A percentile compares a stretch with the other conserved stretches of the same genome.
These are phyloP conservation scores for Mesotaenium endlicherianum DNA, from an alignment of 139 green algal species.

Conservation along the genomic window DNA sequence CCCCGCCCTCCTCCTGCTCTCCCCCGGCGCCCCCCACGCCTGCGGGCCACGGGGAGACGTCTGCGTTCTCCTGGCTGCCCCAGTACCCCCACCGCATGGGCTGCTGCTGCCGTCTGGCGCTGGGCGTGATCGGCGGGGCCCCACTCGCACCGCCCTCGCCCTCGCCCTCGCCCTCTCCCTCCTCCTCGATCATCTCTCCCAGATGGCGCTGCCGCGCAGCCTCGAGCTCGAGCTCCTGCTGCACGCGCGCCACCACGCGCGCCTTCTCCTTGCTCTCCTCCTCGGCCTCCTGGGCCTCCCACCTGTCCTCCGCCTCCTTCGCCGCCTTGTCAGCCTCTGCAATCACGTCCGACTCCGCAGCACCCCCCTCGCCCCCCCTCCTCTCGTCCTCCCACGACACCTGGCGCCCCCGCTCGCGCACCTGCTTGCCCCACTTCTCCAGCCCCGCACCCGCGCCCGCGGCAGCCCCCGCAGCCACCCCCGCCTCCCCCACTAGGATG, in stretches of 20 bases:
- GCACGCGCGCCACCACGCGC: no score
- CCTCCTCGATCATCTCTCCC: no score
- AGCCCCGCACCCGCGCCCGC: background rate
- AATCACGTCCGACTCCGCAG: background rate
- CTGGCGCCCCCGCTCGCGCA: no score
- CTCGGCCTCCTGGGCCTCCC: background rate
- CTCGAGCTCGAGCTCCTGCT: no score
- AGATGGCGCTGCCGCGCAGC: no score
- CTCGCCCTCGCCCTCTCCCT: background rate
- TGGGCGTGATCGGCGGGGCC: no score
- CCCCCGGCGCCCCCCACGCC: background rate
- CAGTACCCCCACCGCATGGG: constrained; percentile 10
- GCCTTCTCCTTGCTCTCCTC: constrained; percentile 8
- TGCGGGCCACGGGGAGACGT: no score
- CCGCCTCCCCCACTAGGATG: background rate
- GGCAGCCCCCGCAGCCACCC: background rate
- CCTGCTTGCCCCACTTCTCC: no score
- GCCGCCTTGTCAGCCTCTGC: background rate
- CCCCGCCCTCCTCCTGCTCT: background rate
- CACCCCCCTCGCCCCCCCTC: background rate
- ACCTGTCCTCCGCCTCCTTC: background rate
- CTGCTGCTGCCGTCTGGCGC: no score
- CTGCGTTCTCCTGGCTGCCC: constrained; percentile 21
- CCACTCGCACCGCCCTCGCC: no score
- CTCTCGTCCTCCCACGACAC: background rate